Base-by-base conservation (phyloP, 1,284 basidiomycete species). In the Singerocomus rubriflavus region DNA sequence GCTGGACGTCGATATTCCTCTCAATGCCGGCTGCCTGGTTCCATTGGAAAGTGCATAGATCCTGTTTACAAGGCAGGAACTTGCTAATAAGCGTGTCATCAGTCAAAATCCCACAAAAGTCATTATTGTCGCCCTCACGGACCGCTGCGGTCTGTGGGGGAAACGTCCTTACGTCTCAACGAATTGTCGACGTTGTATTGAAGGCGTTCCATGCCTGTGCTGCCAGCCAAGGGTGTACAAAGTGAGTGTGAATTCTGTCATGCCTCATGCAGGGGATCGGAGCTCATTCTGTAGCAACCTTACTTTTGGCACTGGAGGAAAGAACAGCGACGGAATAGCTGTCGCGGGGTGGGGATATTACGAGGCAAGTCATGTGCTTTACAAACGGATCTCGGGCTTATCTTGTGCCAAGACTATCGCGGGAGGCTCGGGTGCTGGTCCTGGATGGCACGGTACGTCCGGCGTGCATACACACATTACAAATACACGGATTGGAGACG, bases 151-250 rank as follows among this genome's bases (percentile, higher is more conserved):
- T 97, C 2, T 95, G 93, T 56, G 93, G 90, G 17, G 94, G 94
- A 6, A 98, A 98, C 62, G 93, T 96, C 13, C 75, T 96, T 51
- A 96, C 93, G 3, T 90, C 86, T 16, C 95, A 98, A 67, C 79
- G 96, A 11, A 93, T 98, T 44, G 94, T 96, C 0, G 96, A 98
- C 62, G 93, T 98, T 1, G 92, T 98, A 11, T 74, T 98, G 48
- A 91, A 88, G 63, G 95, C 96, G 0, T 98, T 99, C 75, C 80
- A 90, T 54, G 93, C 93, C 0, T 91, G 87, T 46, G 93, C 95
- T 10, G 96, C 94, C 0, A 92, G 88, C 61, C 96, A 98, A 68
- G 96, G 96, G 6, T 93, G 91, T 62, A 93, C 91, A 42, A 93
- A 93, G 88, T 90, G 61, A 56, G 81, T 69, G 10, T 16, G 33